A percentile compares a stretch with the other conserved stretches of the same genome.
Evolutionary conservation across 345 rosid genomes (phyloP).

Genomic region (Arabidopsis arenosa): DNA sequence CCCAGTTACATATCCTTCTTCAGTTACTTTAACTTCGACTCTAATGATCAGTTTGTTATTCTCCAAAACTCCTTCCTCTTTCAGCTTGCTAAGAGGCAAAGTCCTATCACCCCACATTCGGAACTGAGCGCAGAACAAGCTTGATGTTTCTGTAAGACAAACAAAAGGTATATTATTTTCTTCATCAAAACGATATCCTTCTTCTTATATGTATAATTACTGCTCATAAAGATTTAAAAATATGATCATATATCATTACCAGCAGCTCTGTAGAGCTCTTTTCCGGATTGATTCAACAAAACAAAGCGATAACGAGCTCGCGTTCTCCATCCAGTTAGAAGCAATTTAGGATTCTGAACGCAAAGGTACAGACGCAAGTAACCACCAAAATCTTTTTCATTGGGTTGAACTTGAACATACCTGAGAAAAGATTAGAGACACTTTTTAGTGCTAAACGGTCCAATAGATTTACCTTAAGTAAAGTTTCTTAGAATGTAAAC

Average conservation of each 20-base stretch:
- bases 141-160: neutral
- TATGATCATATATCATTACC: neutral
- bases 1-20: neutral
- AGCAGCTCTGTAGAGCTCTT: neutral
- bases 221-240: neutral
- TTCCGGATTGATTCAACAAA: neutral
- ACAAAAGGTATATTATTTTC: no score
- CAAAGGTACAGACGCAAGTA: neutral
- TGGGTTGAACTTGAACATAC: neutral
- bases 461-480: no score
- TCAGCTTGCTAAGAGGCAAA: neutral
- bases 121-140: conserved; percentile 4
- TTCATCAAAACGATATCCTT: no score
- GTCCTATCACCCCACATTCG: neutral
- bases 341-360: neutral
- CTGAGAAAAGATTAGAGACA: neutral
- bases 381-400: neutral
- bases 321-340: conserved; percentile 5
- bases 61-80: neutral
- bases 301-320: neutral
- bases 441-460: no score
- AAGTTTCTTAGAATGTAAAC: no score
- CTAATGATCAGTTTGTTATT: conserved; percentile 3
- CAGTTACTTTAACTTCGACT: conserved; percentile 10
- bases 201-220: neutral